phyloP scores from a whole-genome alignment of 2,329 filamentous ascomycete species.

The Fusarium sp. region DNA sequence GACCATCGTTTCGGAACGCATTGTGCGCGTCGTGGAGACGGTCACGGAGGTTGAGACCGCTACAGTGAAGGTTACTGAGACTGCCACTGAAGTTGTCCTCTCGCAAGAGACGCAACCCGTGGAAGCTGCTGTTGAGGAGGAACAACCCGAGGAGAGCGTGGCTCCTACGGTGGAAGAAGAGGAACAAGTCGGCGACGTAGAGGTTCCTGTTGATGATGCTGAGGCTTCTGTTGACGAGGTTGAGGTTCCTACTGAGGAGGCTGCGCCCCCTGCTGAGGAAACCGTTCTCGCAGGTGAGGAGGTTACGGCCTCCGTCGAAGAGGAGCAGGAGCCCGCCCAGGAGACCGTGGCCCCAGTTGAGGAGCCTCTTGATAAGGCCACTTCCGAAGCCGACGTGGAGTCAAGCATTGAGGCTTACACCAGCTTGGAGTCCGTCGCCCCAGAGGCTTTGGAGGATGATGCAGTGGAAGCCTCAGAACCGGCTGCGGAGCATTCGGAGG shows the following conservation, averaged over 20 bases:
- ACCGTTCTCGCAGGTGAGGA: constrained; percentile 14
- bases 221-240: not conserved
- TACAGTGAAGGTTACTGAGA: constrained; percentile 49
- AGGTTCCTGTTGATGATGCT: not conserved
- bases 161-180: not conserved
- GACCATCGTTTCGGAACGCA: constrained; percentile 41
- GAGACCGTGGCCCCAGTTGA: constrained; percentile 13
- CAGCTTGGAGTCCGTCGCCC: constrained; percentile 3
- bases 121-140: constrained; percentile 19
- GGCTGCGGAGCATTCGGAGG: constrained; percentile 14
- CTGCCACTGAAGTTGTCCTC: constrained; percentile 49
- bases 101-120: constrained; percentile 30
- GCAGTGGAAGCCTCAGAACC: constrained; percentile 9
- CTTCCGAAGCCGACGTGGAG: not conserved
- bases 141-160: not conserved
- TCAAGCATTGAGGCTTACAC: not conserved
- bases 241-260: constrained; percentile 3
- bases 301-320: not conserved
- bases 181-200: not conserved
- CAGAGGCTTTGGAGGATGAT: constrained; percentile 9
- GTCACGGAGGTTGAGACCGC: constrained; percentile 54
- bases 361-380: constrained; percentile 2
- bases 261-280: constrained; percentile 1
- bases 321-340: constrained; percentile 11
- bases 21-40: constrained; percentile 56